These are phyloP conservation scores for Trichophyton rubrum DNA, from an alignment of 2,329 filamentous ascomycete species.

Conservation along the genomic window DNA sequence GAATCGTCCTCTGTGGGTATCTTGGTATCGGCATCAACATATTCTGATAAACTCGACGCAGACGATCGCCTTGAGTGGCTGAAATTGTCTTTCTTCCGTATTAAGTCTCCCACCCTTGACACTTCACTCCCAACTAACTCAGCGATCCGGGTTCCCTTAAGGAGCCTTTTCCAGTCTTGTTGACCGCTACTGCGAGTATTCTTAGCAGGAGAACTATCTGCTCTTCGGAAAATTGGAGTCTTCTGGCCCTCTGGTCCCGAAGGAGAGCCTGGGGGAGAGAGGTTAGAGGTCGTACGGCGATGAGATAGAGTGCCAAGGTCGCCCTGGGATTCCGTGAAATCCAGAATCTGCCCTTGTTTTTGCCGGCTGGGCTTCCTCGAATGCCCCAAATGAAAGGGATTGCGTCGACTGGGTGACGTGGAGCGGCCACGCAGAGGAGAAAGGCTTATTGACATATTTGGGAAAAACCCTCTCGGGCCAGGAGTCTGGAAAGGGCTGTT, in stretches of 20 bases:
- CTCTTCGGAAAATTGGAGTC: slow-evolving; percentile 9
- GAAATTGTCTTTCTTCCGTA: slow-evolving; percentile 45
- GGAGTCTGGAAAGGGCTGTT: neutral
- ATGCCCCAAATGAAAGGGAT: slow-evolving; percentile 10
- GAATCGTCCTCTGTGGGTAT: neutral
- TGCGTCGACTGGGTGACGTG: slow-evolving; percentile 41
- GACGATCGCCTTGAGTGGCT: slow-evolving; percentile 34
- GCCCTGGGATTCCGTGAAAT: neutral
- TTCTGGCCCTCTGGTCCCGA: neutral
- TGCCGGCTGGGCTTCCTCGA: neutral
- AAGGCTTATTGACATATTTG: slow-evolving; percentile 49
- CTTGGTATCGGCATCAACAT: slow-evolving; percentile 29
- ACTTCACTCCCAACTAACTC: slow-evolving; percentile 57
- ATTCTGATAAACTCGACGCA: slow-evolving; percentile 35
- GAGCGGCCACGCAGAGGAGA: slow-evolving; percentile 52
- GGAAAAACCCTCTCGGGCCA: slow-evolving; percentile 26
- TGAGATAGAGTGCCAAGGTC: neutral
- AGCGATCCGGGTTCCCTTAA: slow-evolving; percentile 65
- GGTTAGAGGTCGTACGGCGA: neutral
- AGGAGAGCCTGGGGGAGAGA: neutral
- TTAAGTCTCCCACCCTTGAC: slow-evolving; percentile 48
- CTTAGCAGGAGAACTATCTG: slow-evolving; percentile 17
- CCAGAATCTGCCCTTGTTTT: neutral
- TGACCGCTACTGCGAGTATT: slow-evolving; percentile 21
- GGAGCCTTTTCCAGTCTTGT: slow-evolving; percentile 53